These are phyloP conservation scores for Candida maesae DNA, from an alignment of 805 yeast species.

Conservation along the genomic window DNA sequence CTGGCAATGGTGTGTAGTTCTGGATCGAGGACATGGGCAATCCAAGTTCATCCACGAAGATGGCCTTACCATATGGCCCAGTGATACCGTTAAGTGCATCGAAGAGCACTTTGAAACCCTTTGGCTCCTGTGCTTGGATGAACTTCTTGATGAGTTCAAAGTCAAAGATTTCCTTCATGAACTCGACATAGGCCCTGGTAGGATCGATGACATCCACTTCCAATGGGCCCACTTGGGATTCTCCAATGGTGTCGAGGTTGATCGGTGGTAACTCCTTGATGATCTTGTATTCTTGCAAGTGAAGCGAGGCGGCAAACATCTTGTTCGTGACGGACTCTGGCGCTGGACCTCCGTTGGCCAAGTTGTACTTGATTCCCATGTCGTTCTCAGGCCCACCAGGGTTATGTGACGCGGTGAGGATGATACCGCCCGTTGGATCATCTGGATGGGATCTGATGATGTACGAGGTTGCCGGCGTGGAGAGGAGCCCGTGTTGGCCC, in stretches of 20 bases:
- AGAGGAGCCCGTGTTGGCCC: constrained; percentile 84
- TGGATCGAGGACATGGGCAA: constrained; percentile 68
- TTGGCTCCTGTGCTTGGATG: constrained; percentile 43
- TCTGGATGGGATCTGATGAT: constrained; percentile 63
- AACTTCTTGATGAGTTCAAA: constrained; percentile 75
- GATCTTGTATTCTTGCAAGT: constrained; percentile 57
- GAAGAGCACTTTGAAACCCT: constrained; percentile 68
- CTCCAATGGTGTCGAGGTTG: constrained; percentile 60
- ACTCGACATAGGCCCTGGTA: constrained; percentile 68
- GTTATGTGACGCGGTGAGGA: constrained; percentile 93
- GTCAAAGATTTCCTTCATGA: constrained; percentile 85
- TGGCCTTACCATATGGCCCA: constrained; percentile 88
- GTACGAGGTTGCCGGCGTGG: constrained; percentile 97
- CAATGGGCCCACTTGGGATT: constrained; percentile 49
- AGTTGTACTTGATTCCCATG: constrained; percentile 92
- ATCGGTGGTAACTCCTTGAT: constrained; percentile 56
- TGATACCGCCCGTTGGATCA: constrained; percentile 85
- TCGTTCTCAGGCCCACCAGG: constrained; percentile 96
- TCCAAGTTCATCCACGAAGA: constrained; percentile 83
- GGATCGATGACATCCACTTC: constrained; percentile 81
- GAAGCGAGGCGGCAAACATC: constrained; percentile 68
- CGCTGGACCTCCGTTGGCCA: constrained; percentile 97
- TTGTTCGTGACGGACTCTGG: constrained; percentile 91
- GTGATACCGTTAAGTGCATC: constrained; percentile 95
- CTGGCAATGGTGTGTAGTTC: constrained; percentile 76